phyloP scores from a whole-genome alignment of 345 rosid species.

The Citrus reticulata region DNA sequence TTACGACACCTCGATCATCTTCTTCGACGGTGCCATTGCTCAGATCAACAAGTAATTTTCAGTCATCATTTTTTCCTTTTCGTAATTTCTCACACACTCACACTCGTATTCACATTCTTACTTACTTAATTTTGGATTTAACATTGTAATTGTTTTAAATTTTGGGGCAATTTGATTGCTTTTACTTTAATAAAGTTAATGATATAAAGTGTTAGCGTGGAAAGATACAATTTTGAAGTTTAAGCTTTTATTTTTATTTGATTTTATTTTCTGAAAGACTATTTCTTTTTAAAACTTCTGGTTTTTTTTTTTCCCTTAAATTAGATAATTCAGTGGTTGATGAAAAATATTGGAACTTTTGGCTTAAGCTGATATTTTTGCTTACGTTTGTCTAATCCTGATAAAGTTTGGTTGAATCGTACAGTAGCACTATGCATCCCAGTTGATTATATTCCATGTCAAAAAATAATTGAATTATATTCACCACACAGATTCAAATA shows the following conservation, averaged over 20 bases:
- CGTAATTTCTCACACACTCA: not conserved
- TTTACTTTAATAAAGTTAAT: not conserved
- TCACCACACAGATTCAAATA: not conserved
- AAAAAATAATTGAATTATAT: not conserved
- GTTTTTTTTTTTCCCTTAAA: too few species aligned
- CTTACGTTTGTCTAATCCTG: not conserved
- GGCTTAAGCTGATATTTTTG: not conserved
- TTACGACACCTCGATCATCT: slow-evolving; percentile 88
- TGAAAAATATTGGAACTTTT: not conserved
- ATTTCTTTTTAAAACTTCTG: too few species aligned
- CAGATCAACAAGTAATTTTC: slow-evolving; percentile 66
- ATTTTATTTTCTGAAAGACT: not conserved
- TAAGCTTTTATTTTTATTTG: not conserved
- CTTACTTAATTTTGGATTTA: not conserved
- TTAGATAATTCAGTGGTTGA: not conserved
- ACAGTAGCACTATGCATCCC: not conserved
- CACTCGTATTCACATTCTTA: not conserved
- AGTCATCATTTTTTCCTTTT: not conserved
- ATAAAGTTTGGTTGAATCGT: not conserved
- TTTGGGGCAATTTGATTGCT: not conserved
- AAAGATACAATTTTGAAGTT: not conserved
- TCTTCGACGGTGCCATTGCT: slow-evolving; percentile 90
- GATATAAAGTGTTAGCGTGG: not conserved
- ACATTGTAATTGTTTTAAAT: not conserved
- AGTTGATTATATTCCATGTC: not conserved